Evolutionary conservation across 2,329 filamentous ascomycete genomes (phyloP), one percentile per base, ranked within the genome.

Genomic region (Hysterium pulicare): DNA sequence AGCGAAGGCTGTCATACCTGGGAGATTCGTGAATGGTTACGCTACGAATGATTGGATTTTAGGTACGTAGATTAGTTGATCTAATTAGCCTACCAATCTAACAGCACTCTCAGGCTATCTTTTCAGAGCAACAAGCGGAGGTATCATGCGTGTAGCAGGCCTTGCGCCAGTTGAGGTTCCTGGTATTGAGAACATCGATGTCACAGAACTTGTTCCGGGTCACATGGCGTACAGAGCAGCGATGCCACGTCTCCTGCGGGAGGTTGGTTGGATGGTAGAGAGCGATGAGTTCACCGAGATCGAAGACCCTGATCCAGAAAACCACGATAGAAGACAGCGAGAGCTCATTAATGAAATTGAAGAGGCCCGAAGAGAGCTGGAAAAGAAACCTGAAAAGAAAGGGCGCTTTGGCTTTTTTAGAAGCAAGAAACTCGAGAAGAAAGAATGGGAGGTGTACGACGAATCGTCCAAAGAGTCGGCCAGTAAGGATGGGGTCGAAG

Each of bases 271-370:
- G 90, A 72, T 84, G 40, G 87, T 97, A 3, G 84, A 95, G 58
- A 90, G 85, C 50, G 90, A 96, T 55, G 91, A 97, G 62, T 98
- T 97, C 61, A 84, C 81, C 1, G 93, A 98, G 68, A 97, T 98
- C 46, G 93, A 97, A 63, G 93, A 98, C 54, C 90, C 93, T 0
- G 93, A 98, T 58, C 93, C 93, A 0, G 93, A 97, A 0, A 91
- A 95, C 54, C 91, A 97, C 68, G 78, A 81, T 38, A 78, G 89
- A 62, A 78, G 90, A 36, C 93, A 98, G 67, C 79, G 90, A 42
- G 91, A 97, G 67, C 79, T 98, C 32, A 95, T 98, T 62, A 90
- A 86, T 56, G 93, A 98, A 68, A 95, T 98, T 40, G 91, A 97
- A 63, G 90, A 95, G 67, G 93, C 93, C 5, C 81, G 93, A 28